Conservation (phyloP, 2,329 filamentous ascomycete species). For the Exophiala bonariae region DNA sequence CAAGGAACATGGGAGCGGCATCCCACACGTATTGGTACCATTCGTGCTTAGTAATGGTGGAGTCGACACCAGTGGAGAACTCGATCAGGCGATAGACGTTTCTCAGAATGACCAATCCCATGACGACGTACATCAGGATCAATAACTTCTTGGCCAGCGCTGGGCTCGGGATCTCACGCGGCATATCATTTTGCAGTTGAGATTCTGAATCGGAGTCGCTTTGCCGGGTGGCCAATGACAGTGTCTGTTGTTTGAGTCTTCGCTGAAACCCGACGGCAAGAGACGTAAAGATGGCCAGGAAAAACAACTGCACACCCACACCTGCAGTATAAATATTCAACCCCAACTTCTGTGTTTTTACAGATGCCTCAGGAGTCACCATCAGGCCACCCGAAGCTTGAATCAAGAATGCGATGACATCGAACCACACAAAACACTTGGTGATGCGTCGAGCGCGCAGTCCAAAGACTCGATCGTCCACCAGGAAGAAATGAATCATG, state of each 20-base stretch:
- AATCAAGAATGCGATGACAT: constrained; percentile 47
- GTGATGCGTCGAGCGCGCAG: constrained; percentile 41
- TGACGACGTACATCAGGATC: constrained; percentile 53
- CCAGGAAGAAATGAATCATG: constrained; percentile 47
- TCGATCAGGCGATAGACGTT: constrained; percentile 62
- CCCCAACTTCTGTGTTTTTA: constrained; percentile 34
- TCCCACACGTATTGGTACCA: constrained; percentile 43
- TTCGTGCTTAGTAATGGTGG: constrained; percentile 41
- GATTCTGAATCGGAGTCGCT: not conserved
- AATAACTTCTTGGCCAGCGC: constrained; percentile 35
- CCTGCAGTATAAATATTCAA: constrained; percentile 47
- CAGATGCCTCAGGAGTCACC: constrained; percentile 30
- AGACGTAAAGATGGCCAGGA: constrained; percentile 51
- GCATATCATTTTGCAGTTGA: no score
- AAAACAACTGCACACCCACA: constrained; percentile 53
- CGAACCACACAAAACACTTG: constrained; percentile 42
- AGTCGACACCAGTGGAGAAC: constrained; percentile 53
- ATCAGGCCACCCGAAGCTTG: constrained; percentile 43
- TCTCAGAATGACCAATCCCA: constrained; percentile 50
- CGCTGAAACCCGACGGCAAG: constrained; percentile 53
- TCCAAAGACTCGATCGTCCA: constrained; percentile 36
- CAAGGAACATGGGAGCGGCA: constrained; percentile 40
- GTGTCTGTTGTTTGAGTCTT: constrained; percentile 35
- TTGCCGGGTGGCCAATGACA: constrained; percentile 4
- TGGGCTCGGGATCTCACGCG: constrained; percentile 2